Percentiles rank a stretch among this genome's conserved stretches.
These are phyloP conservation scores for Botrytis cinerea DNA, from an alignment of 2,329 filamentous ascomycete genomes.

Conservation along the genomic window DNA sequence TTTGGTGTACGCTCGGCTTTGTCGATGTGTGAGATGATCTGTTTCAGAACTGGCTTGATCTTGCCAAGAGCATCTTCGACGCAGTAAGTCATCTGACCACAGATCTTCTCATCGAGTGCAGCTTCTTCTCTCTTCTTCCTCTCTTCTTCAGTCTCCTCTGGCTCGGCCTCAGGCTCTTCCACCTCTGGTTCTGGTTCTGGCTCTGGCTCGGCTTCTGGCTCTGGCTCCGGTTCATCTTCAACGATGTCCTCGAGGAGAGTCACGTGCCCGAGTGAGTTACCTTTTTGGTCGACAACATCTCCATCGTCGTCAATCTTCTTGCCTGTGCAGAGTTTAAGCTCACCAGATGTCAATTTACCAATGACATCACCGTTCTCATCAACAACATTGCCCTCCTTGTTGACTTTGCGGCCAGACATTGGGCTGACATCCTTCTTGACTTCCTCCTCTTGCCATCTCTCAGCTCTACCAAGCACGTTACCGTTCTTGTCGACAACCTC, in stretches of 20 bases:
- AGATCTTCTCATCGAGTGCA: constrained; percentile 73
- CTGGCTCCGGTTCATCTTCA: constrained; percentile 44
- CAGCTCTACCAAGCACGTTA: constrained; percentile 58
- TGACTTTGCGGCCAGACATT: constrained; percentile 56
- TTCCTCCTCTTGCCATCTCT: constrained; percentile 58
- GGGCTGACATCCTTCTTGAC: constrained; percentile 55
- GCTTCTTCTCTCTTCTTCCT: constrained; percentile 57
- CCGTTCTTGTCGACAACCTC: constrained; percentile 78
- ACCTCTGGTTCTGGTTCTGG: constrained; percentile 40
- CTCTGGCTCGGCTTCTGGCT: constrained; percentile 44
- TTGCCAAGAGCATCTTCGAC: constrained; percentile 80
- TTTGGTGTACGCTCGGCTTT: constrained; percentile 76
- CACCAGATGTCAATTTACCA: constrained; percentile 69
- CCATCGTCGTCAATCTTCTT: constrained; percentile 71
- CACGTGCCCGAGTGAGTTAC: constrained; percentile 66
- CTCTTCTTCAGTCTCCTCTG: constrained; percentile 59
- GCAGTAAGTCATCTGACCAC: constrained; percentile 70
- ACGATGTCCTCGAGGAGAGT: constrained; percentile 63
- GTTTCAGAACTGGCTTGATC: constrained; percentile 80
- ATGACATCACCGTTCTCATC: constrained; percentile 62
- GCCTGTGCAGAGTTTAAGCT: constrained; percentile 63
- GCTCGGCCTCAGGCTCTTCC: constrained; percentile 45
- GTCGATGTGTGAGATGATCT: constrained; percentile 84
- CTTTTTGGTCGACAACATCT: constrained; percentile 70
- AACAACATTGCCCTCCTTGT: constrained; percentile 59